These are phyloP conservation scores for Evansstolkia leycettana DNA, from an alignment of 495 filamentous ascomycete genomes.

Conservation along the genomic window DNA sequence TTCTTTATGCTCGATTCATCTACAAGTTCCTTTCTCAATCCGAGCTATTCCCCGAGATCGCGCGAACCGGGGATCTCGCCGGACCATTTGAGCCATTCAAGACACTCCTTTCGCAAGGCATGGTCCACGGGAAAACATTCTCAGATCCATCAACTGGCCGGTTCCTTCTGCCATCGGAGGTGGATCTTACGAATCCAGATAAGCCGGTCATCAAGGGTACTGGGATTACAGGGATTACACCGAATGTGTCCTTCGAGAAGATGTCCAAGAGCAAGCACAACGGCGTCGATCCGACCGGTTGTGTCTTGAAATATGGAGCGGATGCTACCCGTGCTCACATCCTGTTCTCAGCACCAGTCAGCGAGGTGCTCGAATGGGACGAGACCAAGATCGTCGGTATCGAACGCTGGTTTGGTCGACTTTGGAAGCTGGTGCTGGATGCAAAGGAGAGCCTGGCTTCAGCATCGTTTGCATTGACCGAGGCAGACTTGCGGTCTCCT, in stretches of 20 bases:
- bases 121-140: conserved; percentile 84
- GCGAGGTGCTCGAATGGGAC: conserved; percentile 79
- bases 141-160: conserved; percentile 60
- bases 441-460: conserved; percentile 13
- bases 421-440: conserved; percentile 45
- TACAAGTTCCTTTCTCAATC: conserved; percentile 70
- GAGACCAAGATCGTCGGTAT: conserved; percentile 71
- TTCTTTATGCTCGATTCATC: conserved; percentile 86
- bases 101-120: conserved; percentile 71
- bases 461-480: conserved; percentile 11
- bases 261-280: conserved; percentile 97
- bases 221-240: conserved; percentile 34
- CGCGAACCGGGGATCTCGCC: conserved; percentile 14
- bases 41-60: conserved; percentile 35
- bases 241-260: conserved; percentile 65
- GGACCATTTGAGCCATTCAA: conserved; percentile 59
- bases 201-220: conserved; percentile 49
- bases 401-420: conserved; percentile 60
- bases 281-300: conserved; percentile 67
- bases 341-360: conserved; percentile 74
- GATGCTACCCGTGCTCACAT: conserved; percentile 80
- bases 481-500: conserved; percentile 7
- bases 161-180: conserved; percentile 67
- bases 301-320: conserved; percentile 62
- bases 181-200: conserved; percentile 47